phyloP scores from a whole-genome alignment of 2,329 filamentous ascomycete species.

The Paraconiothyrium brasiliense region DNA sequence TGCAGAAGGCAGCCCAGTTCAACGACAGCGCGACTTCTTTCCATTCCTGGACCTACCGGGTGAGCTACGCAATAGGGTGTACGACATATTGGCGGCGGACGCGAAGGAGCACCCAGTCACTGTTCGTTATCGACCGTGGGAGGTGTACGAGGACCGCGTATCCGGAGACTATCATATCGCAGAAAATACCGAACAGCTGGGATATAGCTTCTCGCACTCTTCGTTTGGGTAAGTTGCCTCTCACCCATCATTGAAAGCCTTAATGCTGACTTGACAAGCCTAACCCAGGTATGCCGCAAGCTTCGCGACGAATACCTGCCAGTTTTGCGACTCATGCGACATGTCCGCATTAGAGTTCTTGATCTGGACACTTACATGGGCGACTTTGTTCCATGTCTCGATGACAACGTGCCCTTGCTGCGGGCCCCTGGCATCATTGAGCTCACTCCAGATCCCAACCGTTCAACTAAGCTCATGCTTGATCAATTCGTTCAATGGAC shows the following conservation, averaged over 20 bases:
- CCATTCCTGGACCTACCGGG: background rate
- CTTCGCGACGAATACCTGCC: background rate
- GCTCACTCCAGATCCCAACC: background rate
- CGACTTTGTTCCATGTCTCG: background rate
- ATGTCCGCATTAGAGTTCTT: background rate
- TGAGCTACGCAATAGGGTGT: constrained; percentile 2
- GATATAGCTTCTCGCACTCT: background rate
- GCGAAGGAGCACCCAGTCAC: background rate
- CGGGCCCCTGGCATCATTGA: background rate
- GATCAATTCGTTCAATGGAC: background rate
- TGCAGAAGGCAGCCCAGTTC: background rate
- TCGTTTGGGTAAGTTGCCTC: constrained; percentile 1
- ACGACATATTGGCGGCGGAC: constrained; percentile 2
- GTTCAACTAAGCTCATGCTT: background rate
- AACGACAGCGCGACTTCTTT: background rate
- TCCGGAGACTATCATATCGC: no score
- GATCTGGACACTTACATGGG: background rate
- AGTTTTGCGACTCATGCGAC: background rate
- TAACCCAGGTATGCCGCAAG: background rate
- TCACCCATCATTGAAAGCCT: no score
- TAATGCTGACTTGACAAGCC: background rate
- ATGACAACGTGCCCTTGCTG: background rate
- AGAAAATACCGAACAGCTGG: no score
- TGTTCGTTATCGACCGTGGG: background rate
- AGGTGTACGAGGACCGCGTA: background rate